phyloP scores from a whole-genome alignment of 1,284 basidiomycete genomes.

The Leccinum pachyderme region DNA sequence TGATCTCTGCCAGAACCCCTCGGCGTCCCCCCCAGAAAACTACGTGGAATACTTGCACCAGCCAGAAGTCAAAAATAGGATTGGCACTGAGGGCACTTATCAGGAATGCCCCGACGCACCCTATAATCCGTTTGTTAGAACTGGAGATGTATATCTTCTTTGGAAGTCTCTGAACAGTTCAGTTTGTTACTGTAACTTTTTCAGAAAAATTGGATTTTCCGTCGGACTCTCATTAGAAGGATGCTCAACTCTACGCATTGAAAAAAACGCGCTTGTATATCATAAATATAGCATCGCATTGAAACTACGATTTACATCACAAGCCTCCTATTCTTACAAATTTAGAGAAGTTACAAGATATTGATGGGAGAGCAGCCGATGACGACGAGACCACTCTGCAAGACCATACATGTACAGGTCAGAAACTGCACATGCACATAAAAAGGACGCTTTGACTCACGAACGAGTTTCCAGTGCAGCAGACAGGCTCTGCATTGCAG shows the following conservation, averaged over 20 bases:
- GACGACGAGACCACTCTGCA: slow-evolving; percentile 6
- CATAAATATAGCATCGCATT: too few species aligned
- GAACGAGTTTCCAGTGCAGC: slow-evolving; percentile 13
- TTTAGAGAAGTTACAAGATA: neutral
- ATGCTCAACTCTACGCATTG: too few species aligned
- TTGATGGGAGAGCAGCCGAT: slow-evolving; percentile 15
- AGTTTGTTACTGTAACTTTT: too few species aligned
- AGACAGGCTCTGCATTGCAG: slow-evolving; percentile 16
- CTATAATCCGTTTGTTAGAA: slow-evolving; percentile 38
- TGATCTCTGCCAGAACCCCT: slow-evolving; percentile 57
- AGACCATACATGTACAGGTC: too few species aligned
- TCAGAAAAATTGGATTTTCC: too few species aligned
- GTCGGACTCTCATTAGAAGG: too few species aligned
- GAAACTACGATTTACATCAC: too few species aligned
- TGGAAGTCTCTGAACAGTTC: too few species aligned
- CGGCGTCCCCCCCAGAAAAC: slow-evolving; percentile 57
- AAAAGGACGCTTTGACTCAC: slow-evolving; percentile 11
- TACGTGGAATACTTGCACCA: slow-evolving; percentile 48
- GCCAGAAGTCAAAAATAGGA: slow-evolving; percentile 37
- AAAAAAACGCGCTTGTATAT: too few species aligned
- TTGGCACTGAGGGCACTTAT: slow-evolving; percentile 53
- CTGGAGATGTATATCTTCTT: slow-evolving; percentile 33
- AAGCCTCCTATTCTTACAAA: neutral
- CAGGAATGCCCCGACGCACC: slow-evolving; percentile 46
- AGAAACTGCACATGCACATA: neutral